Conservation (phyloP, 352 stramenopile species). For the Phytopythium ostracodes region DNA sequence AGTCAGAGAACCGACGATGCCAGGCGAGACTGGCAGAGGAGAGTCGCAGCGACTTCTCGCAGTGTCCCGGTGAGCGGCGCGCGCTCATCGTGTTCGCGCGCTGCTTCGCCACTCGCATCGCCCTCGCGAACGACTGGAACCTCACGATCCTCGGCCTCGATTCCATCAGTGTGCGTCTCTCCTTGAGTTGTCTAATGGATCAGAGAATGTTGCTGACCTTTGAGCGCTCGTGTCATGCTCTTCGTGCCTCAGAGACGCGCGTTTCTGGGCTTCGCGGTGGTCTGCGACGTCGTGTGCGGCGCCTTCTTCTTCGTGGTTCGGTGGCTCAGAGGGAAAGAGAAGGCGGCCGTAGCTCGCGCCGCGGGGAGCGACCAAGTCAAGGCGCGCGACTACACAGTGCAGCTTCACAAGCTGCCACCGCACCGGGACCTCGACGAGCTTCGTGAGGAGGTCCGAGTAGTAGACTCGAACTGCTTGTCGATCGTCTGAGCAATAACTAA, state of each 20-base stretch:
- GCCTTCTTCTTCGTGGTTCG: slow-evolving; percentile 65
- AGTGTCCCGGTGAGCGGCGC: slow-evolving; percentile 29
- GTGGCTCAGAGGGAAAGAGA: slow-evolving; percentile 75
- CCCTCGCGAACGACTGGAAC: slow-evolving; percentile 64
- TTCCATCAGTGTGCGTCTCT: slow-evolving; percentile 52
- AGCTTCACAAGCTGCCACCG: slow-evolving; percentile 56
- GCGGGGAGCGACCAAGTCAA: slow-evolving; percentile 53
- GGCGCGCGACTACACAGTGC: slow-evolving; percentile 73
- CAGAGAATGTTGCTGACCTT: background rate
- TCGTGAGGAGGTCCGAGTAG: slow-evolving; percentile 42
- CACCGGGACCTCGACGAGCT: slow-evolving; percentile 63
- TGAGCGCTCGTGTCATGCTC: background rate
- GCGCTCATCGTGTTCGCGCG: slow-evolving; percentile 68
- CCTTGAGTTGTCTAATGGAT: background rate
- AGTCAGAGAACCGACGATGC: slow-evolving; percentile 13
- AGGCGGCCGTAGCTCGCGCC: slow-evolving; percentile 52
- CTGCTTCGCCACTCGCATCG: slow-evolving; percentile 77
- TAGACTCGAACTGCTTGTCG: background rate
- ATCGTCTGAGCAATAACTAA: background rate
- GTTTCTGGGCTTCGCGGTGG: slow-evolving; percentile 66
- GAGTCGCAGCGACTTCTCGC: slow-evolving; percentile 39
- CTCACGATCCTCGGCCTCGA: slow-evolving; percentile 80
- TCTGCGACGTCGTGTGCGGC: slow-evolving; percentile 65
- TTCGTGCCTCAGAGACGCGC: slow-evolving; percentile 38
- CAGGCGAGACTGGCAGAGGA: slow-evolving; percentile 40